Evolutionary conservation across 805 yeast genomes (phyloP).

Genomic region (Candida qinlingensis): DNA sequence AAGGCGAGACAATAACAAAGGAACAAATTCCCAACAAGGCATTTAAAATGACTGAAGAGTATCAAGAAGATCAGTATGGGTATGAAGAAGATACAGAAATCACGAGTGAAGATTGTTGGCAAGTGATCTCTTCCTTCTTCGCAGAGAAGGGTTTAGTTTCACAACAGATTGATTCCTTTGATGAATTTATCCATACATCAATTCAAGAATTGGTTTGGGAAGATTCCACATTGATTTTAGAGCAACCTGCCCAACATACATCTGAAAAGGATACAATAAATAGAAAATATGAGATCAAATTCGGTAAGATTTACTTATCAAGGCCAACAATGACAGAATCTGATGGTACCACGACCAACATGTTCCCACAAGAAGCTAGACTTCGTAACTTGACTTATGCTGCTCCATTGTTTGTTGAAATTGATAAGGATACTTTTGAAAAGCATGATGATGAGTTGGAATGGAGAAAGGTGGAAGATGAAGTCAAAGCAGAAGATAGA

Average conservation of each 20-base stretch:
- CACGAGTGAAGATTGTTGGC: slow-evolving; percentile 99
- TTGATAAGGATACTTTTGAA: slow-evolving; percentile 83
- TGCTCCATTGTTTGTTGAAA: slow-evolving; percentile 93
- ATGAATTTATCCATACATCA: slow-evolving; percentile 94
- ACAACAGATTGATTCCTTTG: slow-evolving; percentile 96
- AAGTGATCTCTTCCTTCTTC: slow-evolving; percentile 93
- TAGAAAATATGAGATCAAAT: slow-evolving; percentile 92
- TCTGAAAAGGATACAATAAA: slow-evolving; percentile 85
- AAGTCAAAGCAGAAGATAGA: slow-evolving; percentile 53
- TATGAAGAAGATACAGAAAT: slow-evolving; percentile 46
- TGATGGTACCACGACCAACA: slow-evolving; percentile 98
- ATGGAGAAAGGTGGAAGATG: slow-evolving; percentile 56
- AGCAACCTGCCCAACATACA: slow-evolving; percentile 97
- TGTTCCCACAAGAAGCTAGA: slow-evolving; percentile 98
- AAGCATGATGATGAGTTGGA: slow-evolving; percentile 71
- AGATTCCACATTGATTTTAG: slow-evolving; percentile 88
- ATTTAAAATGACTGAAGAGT: slow-evolving; percentile 24
- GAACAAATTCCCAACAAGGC: background rate
- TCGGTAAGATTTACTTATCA: slow-evolving; percentile 94
- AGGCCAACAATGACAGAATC: slow-evolving; percentile 99
- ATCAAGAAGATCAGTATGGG: slow-evolving; percentile 50
- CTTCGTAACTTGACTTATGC: slow-evolving; percentile 93
- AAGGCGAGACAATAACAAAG: slow-evolving; percentile 3
- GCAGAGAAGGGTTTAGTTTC: slow-evolving; percentile 95
- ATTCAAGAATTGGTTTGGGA: slow-evolving; percentile 96